Percentiles rank a stretch among this genome's conserved stretches.
These are phyloP conservation scores for Metschnikowia lochheadii DNA, from an alignment of 805 yeast species.

Conservation along the genomic window DNA sequence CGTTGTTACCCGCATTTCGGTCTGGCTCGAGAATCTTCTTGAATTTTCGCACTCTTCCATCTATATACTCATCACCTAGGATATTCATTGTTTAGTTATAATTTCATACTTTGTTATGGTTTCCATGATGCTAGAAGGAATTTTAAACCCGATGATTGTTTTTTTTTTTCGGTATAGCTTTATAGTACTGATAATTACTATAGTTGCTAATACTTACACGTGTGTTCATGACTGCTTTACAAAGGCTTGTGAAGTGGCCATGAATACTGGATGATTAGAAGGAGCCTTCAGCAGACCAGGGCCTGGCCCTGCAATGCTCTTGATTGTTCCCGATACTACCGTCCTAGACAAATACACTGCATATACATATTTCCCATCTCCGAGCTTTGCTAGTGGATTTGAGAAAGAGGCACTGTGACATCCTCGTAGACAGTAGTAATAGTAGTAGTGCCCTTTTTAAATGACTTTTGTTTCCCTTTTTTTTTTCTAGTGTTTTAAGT, in stretches of 20 bases:
- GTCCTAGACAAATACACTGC: conserved; percentile 63
- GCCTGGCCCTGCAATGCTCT: conserved; percentile 9
- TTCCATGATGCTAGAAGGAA: no score
- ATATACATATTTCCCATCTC: conserved; percentile 76
- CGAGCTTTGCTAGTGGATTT: conserved; percentile 58
- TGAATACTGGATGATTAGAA: conserved; percentile 17
- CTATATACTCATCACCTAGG: background rate
- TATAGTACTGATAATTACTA: no score
- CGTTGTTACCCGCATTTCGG: conserved; percentile 6
- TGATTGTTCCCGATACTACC: conserved; percentile 46
- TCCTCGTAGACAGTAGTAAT: conserved; percentile 16
- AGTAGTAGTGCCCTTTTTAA: no score
- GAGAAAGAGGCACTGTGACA: conserved; percentile 77
- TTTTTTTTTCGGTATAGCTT: no score
- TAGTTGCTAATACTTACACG: no score
- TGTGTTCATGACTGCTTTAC: conserved; percentile 10
- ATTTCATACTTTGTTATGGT: no score
- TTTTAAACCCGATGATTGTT: no score
- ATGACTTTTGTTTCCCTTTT: no score
- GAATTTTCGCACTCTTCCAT: background rate
- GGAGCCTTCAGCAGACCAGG: conserved; percentile 12
- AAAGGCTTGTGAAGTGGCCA: conserved; percentile 15
- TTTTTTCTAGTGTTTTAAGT: no score
- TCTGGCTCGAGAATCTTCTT: conserved; percentile 11
- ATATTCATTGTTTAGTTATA: no score